These are phyloP conservation scores for Lathyrus oleraceus DNA, from an alignment of 306 rosid genomes.

Conservation along the genomic window DNA sequence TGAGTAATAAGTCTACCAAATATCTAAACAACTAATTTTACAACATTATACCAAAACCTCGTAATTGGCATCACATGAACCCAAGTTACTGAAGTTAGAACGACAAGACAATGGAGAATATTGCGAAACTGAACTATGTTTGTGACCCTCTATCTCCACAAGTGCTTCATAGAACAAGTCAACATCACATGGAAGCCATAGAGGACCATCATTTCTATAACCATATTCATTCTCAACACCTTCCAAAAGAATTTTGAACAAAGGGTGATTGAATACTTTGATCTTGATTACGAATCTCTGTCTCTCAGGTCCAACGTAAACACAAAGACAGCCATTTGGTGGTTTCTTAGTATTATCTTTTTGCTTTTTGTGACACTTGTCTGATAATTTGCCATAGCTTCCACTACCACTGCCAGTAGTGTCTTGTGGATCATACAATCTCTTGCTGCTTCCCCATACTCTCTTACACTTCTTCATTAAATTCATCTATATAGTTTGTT, in stretches of 20 bases:
- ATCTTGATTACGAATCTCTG: conserved; percentile 55
- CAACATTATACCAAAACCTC: conserved; percentile 9
- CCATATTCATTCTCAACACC: conserved; percentile 72
- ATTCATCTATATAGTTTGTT: conserved; percentile 17
- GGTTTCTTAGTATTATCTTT: conserved; percentile 16
- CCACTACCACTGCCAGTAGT: neutral
- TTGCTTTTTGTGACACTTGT: neutral
- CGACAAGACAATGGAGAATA: neutral
- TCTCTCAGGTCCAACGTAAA: conserved; percentile 62
- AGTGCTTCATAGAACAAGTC: conserved; percentile 53
- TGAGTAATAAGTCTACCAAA: too few relatives aligned
- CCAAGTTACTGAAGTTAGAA: neutral
- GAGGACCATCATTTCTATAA: conserved; percentile 57
- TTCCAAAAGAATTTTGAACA: conserved; percentile 60
- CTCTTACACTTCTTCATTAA: conserved; percentile 40
- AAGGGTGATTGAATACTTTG: conserved; percentile 54
- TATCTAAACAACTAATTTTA: neutral
- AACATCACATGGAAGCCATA: conserved; percentile 69
- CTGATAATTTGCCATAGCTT: conserved; percentile 18
- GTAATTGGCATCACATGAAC: neutral
- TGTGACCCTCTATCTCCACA: conserved; percentile 30
- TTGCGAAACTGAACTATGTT: neutral
- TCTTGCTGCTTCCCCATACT: conserved; percentile 28
- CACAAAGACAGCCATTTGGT: conserved; percentile 55
- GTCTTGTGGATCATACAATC: neutral